Conservation (phyloP, 2,329 filamentous ascomycete species). For the Xylariaceae sp. region DNA sequence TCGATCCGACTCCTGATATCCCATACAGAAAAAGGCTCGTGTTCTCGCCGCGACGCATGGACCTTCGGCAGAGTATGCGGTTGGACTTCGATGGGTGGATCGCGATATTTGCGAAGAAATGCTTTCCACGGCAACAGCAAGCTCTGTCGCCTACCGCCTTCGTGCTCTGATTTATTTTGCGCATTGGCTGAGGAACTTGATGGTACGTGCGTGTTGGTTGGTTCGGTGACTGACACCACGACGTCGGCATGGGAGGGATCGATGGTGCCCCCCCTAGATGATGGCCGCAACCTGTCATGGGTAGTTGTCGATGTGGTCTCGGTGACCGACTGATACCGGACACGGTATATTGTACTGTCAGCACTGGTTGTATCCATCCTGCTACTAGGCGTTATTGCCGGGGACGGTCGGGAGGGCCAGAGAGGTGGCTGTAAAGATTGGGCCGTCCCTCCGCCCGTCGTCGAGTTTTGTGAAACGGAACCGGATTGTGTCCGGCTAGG, state of each 20-base stretch:
- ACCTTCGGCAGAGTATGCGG: conserved; percentile 28
- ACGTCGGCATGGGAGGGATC: conserved; percentile 23
- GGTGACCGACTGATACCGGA: conserved; percentile 54
- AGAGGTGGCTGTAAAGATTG: conserved; percentile 43
- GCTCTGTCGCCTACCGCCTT: conserved; percentile 18
- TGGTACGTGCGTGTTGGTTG: conserved; percentile 9
- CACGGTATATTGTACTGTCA: conserved; percentile 58
- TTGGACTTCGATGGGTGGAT: conserved; percentile 31
- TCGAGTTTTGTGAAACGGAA: conserved; percentile 19
- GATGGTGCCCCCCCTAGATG: conserved; percentile 35
- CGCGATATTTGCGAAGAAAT: conserved; percentile 22
- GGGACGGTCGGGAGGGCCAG: conserved; percentile 52
- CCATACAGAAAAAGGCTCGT: conserved; percentile 40
- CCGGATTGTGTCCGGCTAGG: conserved; percentile 16
- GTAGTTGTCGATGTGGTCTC: conserved; percentile 46
- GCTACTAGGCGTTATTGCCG: conserved; percentile 52
- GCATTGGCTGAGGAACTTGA: conserved; percentile 5
- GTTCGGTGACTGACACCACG: conserved; percentile 15
- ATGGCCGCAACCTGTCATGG: conserved; percentile 33
- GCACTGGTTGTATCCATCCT: conserved; percentile 58
- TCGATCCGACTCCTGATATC: conserved; percentile 53
- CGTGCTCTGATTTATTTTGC: conserved; percentile 7
- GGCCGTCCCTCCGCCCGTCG: conserved; percentile 24
- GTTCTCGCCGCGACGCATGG: conserved; percentile 22
- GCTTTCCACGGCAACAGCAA: conserved; percentile 20